Base-by-base conservation (phyloP, 192 early-diverging fungal genomes). In the Coemansia sp. region DNA sequence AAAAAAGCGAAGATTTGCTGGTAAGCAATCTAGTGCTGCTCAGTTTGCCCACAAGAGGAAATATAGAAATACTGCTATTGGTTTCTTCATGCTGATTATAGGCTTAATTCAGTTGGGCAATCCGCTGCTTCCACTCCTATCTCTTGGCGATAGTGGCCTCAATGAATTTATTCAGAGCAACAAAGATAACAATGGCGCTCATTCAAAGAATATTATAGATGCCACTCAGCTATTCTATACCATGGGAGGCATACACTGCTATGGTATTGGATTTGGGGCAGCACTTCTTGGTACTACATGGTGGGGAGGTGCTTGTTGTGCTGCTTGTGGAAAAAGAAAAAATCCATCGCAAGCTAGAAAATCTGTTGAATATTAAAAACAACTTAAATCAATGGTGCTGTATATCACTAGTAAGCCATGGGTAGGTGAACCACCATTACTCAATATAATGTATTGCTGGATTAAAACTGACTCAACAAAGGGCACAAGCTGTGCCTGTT, bases 61-160 rank as follows among this genome's bases (percentile, higher is more conserved):
- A 18, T 10, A 12, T 16, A 57, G 43, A 43, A 42, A 31, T 21
- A 2, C 27, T 32, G 29, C 29, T 7, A 43, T 45, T 30, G 56
- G 42, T 2, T 29, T 57, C 9, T 57, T 57, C n/a, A 1, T 45
- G 11, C 16, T 46, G 0, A 35, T 46, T 0, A 45, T 44, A 18
- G 25, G 25, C 6, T 21, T 57, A 5, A 8, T 57, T 11, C 24
- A 27, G 18, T 43, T 32, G 8, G 56, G 42, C 6, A 45, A 45
- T 18, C 56, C 56, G 5, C 28, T 57, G 56, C 42, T 57, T 28
- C 18, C 42, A 12, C 19, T 45, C 6, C 5, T 57, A 23, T 57
- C 19, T 25, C n/a, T 57, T 7, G 56, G 56, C 4, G 29, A 45
- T 21, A 27, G 28, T 3, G 43, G 38, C 9, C 19, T 11, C 0